Evolutionary conservation across 371 early-diverging fungal genomes (phyloP).

Genomic region (Lichtheimia ramosa): DNA sequence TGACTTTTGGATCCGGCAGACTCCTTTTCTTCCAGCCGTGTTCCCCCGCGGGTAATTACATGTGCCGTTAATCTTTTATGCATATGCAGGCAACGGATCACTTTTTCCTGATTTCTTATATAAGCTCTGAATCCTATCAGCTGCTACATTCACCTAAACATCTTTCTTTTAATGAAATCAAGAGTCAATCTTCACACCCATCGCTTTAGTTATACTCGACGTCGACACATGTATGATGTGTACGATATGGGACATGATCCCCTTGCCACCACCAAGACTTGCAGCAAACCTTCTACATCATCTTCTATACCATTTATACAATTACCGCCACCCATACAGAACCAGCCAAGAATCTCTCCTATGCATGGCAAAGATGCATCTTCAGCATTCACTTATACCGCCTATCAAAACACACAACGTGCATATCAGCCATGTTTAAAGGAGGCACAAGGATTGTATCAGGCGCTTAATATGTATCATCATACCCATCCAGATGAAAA

Average conservation of each 20-base stretch:
- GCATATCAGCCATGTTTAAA: slow-evolving; percentile 24
- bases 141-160: neutral
- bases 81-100: too few relatives aligned
- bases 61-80: too few relatives aligned
- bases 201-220: neutral
- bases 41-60: too few relatives aligned
- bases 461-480: slow-evolving; percentile 29
- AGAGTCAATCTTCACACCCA: slow-evolving; percentile 15
- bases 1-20: too few relatives aligned
- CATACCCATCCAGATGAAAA: slow-evolving; percentile 23
- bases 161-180: slow-evolving; percentile 15
- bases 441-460: slow-evolving; percentile 32
- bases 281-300: neutral
- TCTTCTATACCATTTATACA: neutral
- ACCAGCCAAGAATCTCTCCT: neutral
- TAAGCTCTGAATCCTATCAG: neutral
- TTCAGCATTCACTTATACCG: slow-evolving; percentile 1
- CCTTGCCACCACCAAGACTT: neutral
- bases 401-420: slow-evolving; percentile 1
- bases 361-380: slow-evolving; percentile 4
- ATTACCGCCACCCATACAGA: neutral
- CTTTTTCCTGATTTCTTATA: neutral
- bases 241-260: slow-evolving; percentile 8
- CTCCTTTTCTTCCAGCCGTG: too few relatives aligned
- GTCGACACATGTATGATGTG: slow-evolving; percentile 15